phyloP scores from a whole-genome alignment of 2,329 filamentous ascomycete genomes.

The Endothia cerciana region DNA sequence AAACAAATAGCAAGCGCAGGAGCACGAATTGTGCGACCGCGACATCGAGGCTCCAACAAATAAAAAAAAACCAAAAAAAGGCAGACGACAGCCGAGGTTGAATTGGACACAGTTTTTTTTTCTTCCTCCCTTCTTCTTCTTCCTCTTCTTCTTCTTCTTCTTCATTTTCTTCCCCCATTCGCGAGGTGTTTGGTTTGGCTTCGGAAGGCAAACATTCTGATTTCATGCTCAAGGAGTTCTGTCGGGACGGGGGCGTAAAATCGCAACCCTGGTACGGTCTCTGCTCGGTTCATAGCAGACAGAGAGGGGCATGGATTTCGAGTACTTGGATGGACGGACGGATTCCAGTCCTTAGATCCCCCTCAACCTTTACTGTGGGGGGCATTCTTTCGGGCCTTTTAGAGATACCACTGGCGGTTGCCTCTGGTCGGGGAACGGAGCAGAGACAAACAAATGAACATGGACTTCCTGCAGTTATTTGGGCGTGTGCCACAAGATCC shows the following conservation, averaged over 20 bases:
- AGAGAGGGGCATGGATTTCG: not conserved
- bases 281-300: not conserved
- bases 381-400: not conserved
- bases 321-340: not conserved
- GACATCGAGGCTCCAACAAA: not conserved
- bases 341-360: not conserved
- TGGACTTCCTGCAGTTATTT: not conserved
- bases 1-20: not conserved
- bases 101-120: not conserved
- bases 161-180: not conserved
- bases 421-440: not conserved
- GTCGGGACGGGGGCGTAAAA: not conserved
- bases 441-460: not conserved
- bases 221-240: not conserved
- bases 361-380: not conserved
- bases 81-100: not conserved
- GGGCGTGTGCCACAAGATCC: not conserved
- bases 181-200: slow-evolving; percentile 4
- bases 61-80: no score
- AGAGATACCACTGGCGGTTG: slow-evolving; percentile 1
- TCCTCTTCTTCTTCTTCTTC: not conserved
- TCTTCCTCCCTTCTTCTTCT: not conserved
- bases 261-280: not conserved
- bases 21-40: not conserved
- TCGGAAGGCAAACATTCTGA: slow-evolving; percentile 3